These are phyloP conservation scores for Ophiostoma montium DNA, from an alignment of 2,329 filamentous ascomycete genomes.

Conservation along the genomic window DNA sequence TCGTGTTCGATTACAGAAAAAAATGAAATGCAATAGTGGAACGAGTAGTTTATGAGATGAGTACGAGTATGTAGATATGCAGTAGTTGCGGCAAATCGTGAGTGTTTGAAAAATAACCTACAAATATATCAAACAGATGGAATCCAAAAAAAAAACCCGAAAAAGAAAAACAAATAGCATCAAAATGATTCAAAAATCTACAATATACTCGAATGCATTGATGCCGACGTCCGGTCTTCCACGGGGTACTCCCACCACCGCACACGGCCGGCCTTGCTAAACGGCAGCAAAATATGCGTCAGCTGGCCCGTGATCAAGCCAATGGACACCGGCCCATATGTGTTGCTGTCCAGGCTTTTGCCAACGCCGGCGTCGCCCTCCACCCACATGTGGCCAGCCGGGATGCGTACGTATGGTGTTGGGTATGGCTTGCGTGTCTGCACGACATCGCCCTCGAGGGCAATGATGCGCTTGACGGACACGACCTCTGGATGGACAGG, in stretches of 20 bases:
- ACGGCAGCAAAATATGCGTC: conserved; percentile 58
- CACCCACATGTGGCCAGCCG: conserved; percentile 81
- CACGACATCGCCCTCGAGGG: conserved; percentile 64
- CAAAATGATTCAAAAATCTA: not conserved
- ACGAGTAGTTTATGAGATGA: no score
- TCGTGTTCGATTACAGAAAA: no score
- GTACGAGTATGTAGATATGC: no score
- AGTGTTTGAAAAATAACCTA: no score
- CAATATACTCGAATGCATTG: not conserved
- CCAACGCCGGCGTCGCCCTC: conserved; percentile 71
- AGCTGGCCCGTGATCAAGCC: conserved; percentile 63
- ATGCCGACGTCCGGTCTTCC: conserved; percentile 6
- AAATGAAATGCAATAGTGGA: no score
- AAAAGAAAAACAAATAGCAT: not conserved
- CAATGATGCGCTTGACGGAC: conserved; percentile 73
- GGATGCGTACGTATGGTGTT: conserved; percentile 45
- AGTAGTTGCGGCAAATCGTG: no score
- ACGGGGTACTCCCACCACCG: conserved; percentile 39
- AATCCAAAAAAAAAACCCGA: not conserved
- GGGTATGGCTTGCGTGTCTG: conserved; percentile 49
- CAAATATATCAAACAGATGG: no score
- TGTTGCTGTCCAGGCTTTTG: conserved; percentile 70
- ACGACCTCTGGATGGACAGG: conserved; percentile 55
- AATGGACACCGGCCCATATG: conserved; percentile 71
- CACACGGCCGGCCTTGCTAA: conserved; percentile 41